Conservation (phyloP, 2,329 filamentous ascomycete species). For the Pestalotiopsis sp. region DNA sequence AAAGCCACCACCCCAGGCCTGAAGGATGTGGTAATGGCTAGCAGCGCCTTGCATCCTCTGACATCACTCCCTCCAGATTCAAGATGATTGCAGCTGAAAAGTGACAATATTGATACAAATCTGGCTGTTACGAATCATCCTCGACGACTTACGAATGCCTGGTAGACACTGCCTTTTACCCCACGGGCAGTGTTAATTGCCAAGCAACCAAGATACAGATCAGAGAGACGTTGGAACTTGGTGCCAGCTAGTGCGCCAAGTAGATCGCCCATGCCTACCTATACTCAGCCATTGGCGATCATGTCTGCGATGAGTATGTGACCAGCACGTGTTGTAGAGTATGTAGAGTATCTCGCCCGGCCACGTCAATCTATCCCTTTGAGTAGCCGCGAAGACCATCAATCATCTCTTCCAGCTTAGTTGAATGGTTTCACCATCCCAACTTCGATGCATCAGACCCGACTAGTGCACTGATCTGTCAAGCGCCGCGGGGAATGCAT, state of each 20-base stretch:
- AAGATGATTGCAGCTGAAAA: background rate
- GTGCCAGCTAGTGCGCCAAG: background rate
- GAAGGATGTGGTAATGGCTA: background rate
- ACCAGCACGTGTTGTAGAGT: background rate
- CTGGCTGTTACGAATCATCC: background rate
- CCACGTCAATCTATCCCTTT: background rate
- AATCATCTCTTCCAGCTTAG: background rate
- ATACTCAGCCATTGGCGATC: background rate
- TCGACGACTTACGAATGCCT: background rate
- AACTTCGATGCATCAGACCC: background rate
- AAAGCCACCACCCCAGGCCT: background rate
- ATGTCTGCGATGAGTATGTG: background rate
- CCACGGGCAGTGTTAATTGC: background rate
- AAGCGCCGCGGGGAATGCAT: background rate
- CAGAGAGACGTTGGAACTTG: background rate
- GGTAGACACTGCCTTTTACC: background rate
- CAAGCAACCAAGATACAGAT: background rate
- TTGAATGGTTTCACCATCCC: background rate
- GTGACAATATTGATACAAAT: background rate
- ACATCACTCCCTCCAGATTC: constrained; percentile 1
- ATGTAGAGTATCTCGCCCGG: background rate
- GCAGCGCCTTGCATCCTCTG: constrained; percentile 4
- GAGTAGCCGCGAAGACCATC: background rate
- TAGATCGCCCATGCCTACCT: background rate
- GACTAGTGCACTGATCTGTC: background rate